Conservation (phyloP, 2,329 filamentous ascomycete genomes). For the Aspergillus brunneoviolaceus region DNA sequence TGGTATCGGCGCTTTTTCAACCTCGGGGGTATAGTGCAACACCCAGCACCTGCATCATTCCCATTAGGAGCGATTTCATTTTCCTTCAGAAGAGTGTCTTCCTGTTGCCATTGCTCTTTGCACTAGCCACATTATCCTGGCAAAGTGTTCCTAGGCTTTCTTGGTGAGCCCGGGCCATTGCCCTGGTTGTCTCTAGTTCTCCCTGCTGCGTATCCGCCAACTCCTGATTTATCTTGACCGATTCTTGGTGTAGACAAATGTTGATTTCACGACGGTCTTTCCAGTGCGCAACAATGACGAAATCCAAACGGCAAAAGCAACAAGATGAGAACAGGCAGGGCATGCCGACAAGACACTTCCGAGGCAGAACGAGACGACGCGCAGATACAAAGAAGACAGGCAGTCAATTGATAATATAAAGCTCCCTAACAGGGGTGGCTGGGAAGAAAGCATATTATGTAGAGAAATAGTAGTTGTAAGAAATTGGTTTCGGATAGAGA, state of each 20-base stretch:
- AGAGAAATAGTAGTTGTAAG: too few relatives aligned
- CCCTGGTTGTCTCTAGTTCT: constrained; percentile 26
- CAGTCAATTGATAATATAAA: constrained; percentile 36
- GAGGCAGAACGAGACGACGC: constrained; percentile 20
- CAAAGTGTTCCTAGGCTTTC: constrained; percentile 34
- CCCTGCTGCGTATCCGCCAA: constrained; percentile 26
- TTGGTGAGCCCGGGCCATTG: constrained; percentile 33
- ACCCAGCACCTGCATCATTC: too few relatives aligned
- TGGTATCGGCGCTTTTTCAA: too few relatives aligned
- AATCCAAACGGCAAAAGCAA: constrained; percentile 7
- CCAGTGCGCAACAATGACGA: constrained; percentile 9
- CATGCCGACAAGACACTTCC: constrained; percentile 17
- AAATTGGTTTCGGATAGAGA: constrained; percentile 47
- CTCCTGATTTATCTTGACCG: constrained; percentile 29
- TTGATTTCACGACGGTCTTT: too few relatives aligned
- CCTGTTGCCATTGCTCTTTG: too few relatives aligned
- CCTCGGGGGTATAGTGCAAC: too few relatives aligned
- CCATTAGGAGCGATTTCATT: too few relatives aligned
- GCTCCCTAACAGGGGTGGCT: constrained; percentile 20
- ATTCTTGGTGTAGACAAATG: constrained; percentile 23
- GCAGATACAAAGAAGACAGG: constrained; percentile 30
- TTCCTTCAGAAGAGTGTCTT: too few relatives aligned
- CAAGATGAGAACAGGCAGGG: constrained; percentile 17
- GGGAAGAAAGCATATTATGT: constrained; percentile 39
- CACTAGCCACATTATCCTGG: constrained; percentile 25